Percentiles rank a stretch among this genome's conserved stretches.
Conservation (phyloP, 352 stramenopile genomes). For the Phytophthora multivora region DNA sequence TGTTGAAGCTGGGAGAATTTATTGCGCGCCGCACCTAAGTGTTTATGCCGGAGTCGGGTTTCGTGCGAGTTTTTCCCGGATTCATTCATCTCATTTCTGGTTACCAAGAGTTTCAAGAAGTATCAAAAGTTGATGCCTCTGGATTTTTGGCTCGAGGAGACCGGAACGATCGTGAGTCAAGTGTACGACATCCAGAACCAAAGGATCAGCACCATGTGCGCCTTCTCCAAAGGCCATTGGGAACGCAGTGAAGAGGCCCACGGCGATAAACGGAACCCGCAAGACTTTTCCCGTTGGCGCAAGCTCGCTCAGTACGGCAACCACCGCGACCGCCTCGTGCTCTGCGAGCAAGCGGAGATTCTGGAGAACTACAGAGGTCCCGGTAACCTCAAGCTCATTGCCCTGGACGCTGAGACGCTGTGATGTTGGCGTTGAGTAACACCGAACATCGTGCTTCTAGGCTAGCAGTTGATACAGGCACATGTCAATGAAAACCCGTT, state of each 20-base stretch:
- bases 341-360: constrained; percentile 50
- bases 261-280: constrained; percentile 33
- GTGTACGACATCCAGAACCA: constrained; percentile 50
- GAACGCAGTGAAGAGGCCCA: constrained; percentile 41
- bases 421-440: constrained; percentile 4
- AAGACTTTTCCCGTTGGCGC: constrained; percentile 48
- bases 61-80: too few relatives aligned
- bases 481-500: background rate
- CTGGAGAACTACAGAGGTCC: constrained; percentile 32
- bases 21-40: too few relatives aligned
- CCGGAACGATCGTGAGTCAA: constrained; percentile 46
- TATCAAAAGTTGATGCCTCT: too few relatives aligned
- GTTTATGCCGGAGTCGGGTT: too few relatives aligned
- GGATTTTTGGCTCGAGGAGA: constrained; percentile 62
- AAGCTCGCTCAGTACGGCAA: constrained; percentile 49
- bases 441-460: background rate
- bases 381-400: constrained; percentile 36
- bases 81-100: too few relatives aligned
- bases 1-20: too few relatives aligned
- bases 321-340: constrained; percentile 45
- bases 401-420: constrained; percentile 24
- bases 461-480: background rate
- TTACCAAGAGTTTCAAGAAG: too few relatives aligned
- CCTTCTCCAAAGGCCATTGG: constrained; percentile 57
- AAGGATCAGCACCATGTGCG: constrained; percentile 54